phyloP scores from a whole-genome alignment of 2,329 filamentous ascomycete genomes.

The Sphaerostilbella broomeana region DNA sequence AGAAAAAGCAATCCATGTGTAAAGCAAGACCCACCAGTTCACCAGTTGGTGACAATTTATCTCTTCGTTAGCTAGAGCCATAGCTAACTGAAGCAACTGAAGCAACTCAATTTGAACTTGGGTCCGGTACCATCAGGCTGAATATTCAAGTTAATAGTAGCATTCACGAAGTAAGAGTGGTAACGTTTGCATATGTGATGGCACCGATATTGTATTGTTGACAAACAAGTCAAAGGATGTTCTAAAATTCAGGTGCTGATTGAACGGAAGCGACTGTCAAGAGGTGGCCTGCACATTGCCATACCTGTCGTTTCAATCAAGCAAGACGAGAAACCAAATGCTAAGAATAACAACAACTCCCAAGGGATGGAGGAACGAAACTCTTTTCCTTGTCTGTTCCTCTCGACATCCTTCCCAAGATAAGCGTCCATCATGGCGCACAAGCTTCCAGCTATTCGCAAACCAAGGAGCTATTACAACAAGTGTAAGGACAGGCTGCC shows the following conservation, averaged over 20 bases:
- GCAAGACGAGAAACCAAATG: conserved; percentile 15
- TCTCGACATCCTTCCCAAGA: conserved; percentile 7
- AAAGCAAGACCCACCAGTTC: too few species aligned
- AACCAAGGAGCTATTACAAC: conserved; percentile 42
- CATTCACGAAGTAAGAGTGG: background rate
- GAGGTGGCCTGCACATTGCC: conserved; percentile 28
- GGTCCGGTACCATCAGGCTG: too few species aligned
- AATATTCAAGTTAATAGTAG: background rate
- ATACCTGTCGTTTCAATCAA: conserved; percentile 22
- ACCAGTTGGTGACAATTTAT: too few species aligned
- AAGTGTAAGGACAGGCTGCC: conserved; percentile 40
- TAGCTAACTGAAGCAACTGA: too few species aligned
- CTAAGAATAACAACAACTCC: conserved; percentile 9
- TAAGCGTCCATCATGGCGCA: conserved; percentile 20
- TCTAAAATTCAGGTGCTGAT: conserved; percentile 11
- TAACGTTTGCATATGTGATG: background rate
- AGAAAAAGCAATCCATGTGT: too few species aligned
- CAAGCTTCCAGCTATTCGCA: conserved; percentile 33
- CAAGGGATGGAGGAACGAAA: conserved; percentile 9
- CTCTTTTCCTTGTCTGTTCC: conserved; percentile 3
- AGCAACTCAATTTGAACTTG: too few species aligned
- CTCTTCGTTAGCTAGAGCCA: too few species aligned
- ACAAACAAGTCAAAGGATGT: conserved; percentile 9
- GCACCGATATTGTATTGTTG: conserved; percentile 13
- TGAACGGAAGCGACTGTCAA: conserved; percentile 12